These are phyloP conservation scores for Coemansia sp. DNA, from an alignment of 192 early-diverging fungal genomes.

Conservation along the genomic window DNA sequence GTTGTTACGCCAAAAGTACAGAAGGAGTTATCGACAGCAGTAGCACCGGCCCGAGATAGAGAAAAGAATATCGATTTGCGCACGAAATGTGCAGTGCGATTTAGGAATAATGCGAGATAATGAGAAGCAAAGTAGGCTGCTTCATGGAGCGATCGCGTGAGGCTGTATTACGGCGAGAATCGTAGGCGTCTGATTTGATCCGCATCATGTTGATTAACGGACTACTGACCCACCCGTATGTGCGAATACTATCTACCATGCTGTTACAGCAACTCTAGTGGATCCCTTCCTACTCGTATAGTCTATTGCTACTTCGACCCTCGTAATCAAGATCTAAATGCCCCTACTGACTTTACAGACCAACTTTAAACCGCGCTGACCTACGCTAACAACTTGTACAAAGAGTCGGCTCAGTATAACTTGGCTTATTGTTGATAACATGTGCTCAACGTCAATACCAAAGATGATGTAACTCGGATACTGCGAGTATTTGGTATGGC, in stretches of 20 bases:
- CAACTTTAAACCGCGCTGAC: no score
- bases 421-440: background rate
- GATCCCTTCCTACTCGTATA: no score
- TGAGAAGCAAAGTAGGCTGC: background rate
- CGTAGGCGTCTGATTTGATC: background rate
- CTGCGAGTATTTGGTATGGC: background rate
- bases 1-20: background rate
- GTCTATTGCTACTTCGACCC: no score
- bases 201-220: no score
- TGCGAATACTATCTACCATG: no score
- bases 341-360: no score
- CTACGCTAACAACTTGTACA: background rate
- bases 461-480: no score
- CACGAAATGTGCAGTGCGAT: background rate
- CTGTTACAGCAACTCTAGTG: no score
- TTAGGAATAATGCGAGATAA: background rate
- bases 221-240: no score
- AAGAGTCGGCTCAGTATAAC: background rate
- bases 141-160: conserved; percentile 10
- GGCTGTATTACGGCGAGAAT: background rate
- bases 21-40: background rate
- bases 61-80: background rate
- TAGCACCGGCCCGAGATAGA: background rate
- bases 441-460: background rate
- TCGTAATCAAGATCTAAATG: no score